Evolutionary conservation across 2,329 filamentous ascomycete species (phyloP), one percentile per base, ranked within the genome.

Genomic region (Thelonectria blattea): DNA sequence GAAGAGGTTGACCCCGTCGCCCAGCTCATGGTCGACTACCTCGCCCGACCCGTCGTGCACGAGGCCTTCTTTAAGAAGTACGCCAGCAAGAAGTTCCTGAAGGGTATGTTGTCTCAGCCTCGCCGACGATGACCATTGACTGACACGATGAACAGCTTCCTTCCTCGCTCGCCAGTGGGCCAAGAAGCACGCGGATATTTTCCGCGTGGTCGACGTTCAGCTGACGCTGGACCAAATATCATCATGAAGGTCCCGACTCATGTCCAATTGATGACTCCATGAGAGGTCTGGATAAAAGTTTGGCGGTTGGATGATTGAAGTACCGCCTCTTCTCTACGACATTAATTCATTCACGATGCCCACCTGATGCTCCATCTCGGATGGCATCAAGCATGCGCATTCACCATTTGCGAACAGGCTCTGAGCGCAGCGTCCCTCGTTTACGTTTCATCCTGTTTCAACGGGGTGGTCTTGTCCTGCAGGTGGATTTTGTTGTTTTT

Each of bases 41-140:
- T 99, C 41, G 91, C 91, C 60, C 88, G 91, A 12, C 95, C 94
- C 24, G 91, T 97, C 55, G 86, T 89, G 45, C 95, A 99, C 73
- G 94, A 98, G 76, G 96, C 95, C 39, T 97, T 99, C 84, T 98
- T 97, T 85, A 97, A 96, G 86, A 99, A 99, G 80, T 99, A 99
- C 76, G 95, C 95, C 58, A 96, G 92, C 86, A 99, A 98, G 84
- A 97, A 97, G 80, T 99, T 98, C 80, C 81, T 98, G 71, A 99
- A 99, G 83, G 93, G 94, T 97, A 88, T 80, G 85, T 70, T n/a
- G 58, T 20, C 27, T 30, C 15, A 4, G 4, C 12, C 12, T 22
- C 11, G 3, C 22, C 8, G 3, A 45, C 18, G 34, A 8, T 47
- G 58, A 15, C 11, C 47, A 52, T 20, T 18, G 24, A 32, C 68